Conservation (phyloP, 805 yeast species). For the Metschnikowia lochheadii region DNA sequence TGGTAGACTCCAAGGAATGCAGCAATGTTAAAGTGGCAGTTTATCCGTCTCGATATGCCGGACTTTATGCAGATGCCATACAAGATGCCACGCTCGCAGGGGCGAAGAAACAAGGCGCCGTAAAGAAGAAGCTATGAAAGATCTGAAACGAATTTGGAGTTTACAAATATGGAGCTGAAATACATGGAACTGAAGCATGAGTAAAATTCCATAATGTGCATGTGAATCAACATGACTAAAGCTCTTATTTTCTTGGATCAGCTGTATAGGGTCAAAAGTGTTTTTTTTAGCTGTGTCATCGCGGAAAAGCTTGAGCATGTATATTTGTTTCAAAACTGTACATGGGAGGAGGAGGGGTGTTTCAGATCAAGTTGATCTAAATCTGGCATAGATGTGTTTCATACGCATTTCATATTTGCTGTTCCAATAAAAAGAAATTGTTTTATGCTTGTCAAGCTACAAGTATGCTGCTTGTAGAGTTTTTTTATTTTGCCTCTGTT, state of each 20-base stretch:
- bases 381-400: not conserved
- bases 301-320: not conserved
- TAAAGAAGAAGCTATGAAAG: no score
- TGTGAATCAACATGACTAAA: no score
- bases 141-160: no score
- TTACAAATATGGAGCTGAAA: no score
- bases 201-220: no score
- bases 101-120: no score
- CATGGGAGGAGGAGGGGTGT: not conserved
- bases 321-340: not conserved
- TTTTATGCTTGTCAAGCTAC: not conserved
- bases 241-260: no score
- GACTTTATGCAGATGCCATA: not conserved
- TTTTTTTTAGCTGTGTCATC: not conserved
- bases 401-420: not conserved
- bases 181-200: not conserved
- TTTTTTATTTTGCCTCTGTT: no score
- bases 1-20: not conserved
- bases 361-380: not conserved
- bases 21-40: not conserved
- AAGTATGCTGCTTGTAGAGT: no score
- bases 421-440: no score
- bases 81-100: not conserved
- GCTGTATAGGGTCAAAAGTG: not conserved
- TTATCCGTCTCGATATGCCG: not conserved